phyloP scores from a whole-genome alignment of 257 asterid species.

The Penstemon eatonii region DNA sequence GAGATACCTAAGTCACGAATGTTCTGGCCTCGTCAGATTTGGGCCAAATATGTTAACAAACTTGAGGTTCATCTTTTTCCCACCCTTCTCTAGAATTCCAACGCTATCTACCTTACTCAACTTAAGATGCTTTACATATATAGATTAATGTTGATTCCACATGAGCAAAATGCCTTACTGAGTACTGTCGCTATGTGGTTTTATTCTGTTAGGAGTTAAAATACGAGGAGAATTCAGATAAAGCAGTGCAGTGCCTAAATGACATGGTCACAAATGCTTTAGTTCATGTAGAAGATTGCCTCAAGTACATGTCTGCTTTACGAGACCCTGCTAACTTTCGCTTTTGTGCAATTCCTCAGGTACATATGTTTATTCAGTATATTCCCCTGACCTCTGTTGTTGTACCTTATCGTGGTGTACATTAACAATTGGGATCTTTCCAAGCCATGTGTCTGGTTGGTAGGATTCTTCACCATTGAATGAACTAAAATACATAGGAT shows the following conservation, averaged over 20 bases:
- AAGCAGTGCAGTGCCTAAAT: constrained; percentile 93
- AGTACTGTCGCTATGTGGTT: constrained; percentile 18
- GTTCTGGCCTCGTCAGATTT: constrained; percentile 98
- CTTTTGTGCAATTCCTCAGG: constrained; percentile 99
- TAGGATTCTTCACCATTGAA: no score
- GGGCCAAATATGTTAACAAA: constrained; percentile 89
- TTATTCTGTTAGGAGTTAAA: constrained; percentile 68
- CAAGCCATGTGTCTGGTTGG: no score
- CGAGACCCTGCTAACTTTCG: constrained; percentile 81
- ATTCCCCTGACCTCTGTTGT: background rate
- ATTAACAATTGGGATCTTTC: no score
- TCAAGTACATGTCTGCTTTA: constrained; percentile 70
- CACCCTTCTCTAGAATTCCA: constrained; percentile 5
- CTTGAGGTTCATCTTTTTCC: constrained; percentile 62
- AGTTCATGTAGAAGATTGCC: constrained; percentile 74
- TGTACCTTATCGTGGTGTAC: no score
- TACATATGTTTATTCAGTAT: constrained; percentile 29
- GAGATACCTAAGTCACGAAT: constrained; percentile 95
- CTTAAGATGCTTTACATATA: background rate
- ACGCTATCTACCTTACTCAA: constrained; percentile 11
- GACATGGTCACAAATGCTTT: constrained; percentile 97
- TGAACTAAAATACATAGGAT: no score
- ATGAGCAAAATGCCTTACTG: constrained; percentile 14
- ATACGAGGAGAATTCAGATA: constrained; percentile 73
- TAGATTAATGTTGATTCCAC: constrained; percentile 4